Evolutionary conservation across 2,329 filamentous ascomycete genomes (phyloP), one percentile per base, ranked within the genome.

Genomic region (Tolypocladium tropicale): DNA sequence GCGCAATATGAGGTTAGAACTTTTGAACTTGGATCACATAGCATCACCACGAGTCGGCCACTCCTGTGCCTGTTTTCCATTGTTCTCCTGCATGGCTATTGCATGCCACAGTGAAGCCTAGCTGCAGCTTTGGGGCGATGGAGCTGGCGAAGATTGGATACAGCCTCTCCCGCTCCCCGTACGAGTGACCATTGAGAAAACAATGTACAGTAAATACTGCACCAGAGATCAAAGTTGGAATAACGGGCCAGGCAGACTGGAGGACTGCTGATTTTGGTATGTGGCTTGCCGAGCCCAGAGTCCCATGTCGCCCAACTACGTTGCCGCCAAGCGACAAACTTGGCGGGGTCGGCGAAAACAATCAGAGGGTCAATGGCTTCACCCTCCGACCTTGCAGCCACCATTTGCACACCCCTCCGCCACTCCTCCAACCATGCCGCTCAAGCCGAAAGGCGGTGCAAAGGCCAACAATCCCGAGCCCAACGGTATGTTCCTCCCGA

Each of bases 361-460:
- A 60, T 60, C 4, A 23, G 14, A 11, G 3, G 36, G 36, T 41
- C 37, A 41, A 43, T 48, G 21, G 25, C 43, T 33, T 50, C 46
- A 21, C 54, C 36, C 57, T 54, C 49, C 39, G 28, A 30, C 23
- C 25, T 50, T 46, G n/a, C 36, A 46, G 11, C 43, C 56, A 43
- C 21, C 33, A 32, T 18, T 18, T 14, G 9, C 28, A 4, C 46
- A 32, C 46, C 28, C 28, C 52, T n/a, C 43, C 30, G 30, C 37
- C 41, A 53, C 43, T n/a, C 33, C 55, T 52, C 34, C 59, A 53
- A 58, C 55, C 54, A 65, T 65, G 63, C 62, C 63, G 49, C 55
- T 61, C 55, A 65, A 64, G 58, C 51, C 61, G 50, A 65, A 64
- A 53, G 55, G 48, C 43, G 58, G 53, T 43, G 57, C 56, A 54